Evolutionary conservation across 768 basidiomycete genomes (phyloP).

Genomic region (Tubosaeta sp.): DNA sequence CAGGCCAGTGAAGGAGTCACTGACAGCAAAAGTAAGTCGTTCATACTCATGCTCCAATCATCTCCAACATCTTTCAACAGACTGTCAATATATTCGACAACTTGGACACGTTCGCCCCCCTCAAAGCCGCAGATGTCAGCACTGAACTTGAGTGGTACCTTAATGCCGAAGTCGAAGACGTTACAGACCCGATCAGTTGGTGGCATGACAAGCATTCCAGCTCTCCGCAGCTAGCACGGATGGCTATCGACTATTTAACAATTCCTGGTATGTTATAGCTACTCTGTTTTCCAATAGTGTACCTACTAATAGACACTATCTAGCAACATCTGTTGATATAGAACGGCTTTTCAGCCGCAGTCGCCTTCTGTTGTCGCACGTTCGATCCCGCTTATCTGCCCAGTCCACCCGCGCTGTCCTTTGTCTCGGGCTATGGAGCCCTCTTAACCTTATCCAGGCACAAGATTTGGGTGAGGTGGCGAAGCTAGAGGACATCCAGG

Average conservation of each 20-base stretch:
- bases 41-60: background rate
- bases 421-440: background rate
- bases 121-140: background rate
- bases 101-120: background rate
- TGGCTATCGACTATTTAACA: background rate
- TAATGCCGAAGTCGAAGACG: background rate
- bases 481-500: no score
- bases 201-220: background rate
- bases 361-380: background rate
- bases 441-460: no score
- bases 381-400: background rate
- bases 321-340: background rate
- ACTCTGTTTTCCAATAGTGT: background rate
- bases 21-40: background rate
- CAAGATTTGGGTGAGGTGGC: no score
- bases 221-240: background rate
- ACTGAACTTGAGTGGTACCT: background rate
- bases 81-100: background rate
- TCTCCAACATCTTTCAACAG: background rate
- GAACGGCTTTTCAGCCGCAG: background rate
- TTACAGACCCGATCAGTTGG: background rate
- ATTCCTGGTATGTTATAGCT: background rate
- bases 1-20: no score
- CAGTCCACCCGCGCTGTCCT: background rate
- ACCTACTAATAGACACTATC: no score